Conservation (phyloP, 352 stramenopile species). For the Globisporangium orthogonon region DNA sequence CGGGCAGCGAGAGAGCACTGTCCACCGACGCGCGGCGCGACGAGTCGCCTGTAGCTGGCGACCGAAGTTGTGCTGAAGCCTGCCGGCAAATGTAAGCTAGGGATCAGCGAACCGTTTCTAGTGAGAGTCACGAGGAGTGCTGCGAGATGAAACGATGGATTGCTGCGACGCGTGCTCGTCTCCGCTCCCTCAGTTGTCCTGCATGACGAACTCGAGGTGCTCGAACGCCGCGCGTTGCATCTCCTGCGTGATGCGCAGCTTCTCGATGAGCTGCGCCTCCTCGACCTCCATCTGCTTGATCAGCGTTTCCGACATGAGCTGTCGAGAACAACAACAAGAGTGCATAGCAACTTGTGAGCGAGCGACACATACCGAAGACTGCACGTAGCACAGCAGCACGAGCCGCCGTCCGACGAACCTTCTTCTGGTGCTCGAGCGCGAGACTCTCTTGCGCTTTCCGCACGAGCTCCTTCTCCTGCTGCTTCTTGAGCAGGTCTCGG, state of each 20-base stretch:
- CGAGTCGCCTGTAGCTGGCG: constrained; percentile 6
- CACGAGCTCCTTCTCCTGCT: constrained; percentile 42
- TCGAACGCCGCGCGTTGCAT: constrained; percentile 57
- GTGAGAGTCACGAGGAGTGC: too few relatives aligned
- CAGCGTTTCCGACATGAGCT: constrained; percentile 45
- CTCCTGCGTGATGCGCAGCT: constrained; percentile 54
- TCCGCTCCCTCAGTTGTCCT: constrained; percentile 17
- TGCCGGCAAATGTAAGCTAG: too few relatives aligned
- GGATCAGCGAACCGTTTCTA: too few relatives aligned
- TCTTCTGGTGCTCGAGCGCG: constrained; percentile 45
- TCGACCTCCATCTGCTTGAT: constrained; percentile 64
- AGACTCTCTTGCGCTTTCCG: constrained; percentile 41
- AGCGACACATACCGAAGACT: too few relatives aligned
- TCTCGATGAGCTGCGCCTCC: constrained; percentile 53
- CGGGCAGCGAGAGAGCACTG: constrained; percentile 19
- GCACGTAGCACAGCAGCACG: background rate
- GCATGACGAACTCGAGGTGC: constrained; percentile 59
- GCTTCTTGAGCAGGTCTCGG: constrained; percentile 38
- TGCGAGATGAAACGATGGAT: too few relatives aligned
- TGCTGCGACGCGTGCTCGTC: too few relatives aligned
- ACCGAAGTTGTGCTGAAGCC: too few relatives aligned
- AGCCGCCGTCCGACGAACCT: too few relatives aligned
- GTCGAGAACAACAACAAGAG: background rate
- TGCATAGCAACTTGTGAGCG: too few relatives aligned
- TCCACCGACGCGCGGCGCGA: background rate